Evolutionary conservation across 2,329 filamentous ascomycete genomes (phyloP).

Genomic region (Amphichorda felina): DNA sequence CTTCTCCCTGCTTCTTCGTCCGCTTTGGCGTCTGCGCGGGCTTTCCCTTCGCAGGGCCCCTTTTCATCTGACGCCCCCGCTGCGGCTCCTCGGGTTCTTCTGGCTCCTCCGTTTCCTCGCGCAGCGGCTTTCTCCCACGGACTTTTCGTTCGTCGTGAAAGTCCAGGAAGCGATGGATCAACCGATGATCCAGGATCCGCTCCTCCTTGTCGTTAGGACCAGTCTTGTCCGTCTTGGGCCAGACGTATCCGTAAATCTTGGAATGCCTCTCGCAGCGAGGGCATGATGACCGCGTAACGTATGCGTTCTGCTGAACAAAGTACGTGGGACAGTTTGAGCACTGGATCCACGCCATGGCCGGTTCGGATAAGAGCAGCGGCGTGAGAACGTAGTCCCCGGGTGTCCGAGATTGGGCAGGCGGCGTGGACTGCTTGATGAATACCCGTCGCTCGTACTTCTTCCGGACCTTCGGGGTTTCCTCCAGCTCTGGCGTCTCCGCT

Average conservation of each 20-base stretch:
- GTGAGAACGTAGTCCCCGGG: slow-evolving; percentile 80
- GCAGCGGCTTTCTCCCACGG: slow-evolving; percentile 25
- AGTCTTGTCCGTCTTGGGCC: slow-evolving; percentile 86
- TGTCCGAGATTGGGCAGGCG: slow-evolving; percentile 29
- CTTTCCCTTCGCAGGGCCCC: slow-evolving; percentile 1
- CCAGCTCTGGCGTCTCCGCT: slow-evolving; percentile 1
- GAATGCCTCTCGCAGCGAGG: slow-evolving; percentile 91
- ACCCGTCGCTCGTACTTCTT: slow-evolving; percentile 23
- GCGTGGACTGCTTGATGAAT: slow-evolving; percentile 20
- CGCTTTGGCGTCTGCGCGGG: neutral
- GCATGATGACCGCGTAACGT: slow-evolving; percentile 75
- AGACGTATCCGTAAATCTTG: slow-evolving; percentile 87
- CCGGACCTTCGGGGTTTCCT: slow-evolving; percentile 13
- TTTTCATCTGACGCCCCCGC: slow-evolving; percentile 12
- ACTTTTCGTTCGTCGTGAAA: slow-evolving; percentile 52
- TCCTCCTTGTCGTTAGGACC: slow-evolving; percentile 63
- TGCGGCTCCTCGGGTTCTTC: slow-evolving; percentile 8
- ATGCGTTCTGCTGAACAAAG: slow-evolving; percentile 84
- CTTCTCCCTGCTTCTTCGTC: slow-evolving; percentile 3
- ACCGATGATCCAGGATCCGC: slow-evolving; percentile 72
- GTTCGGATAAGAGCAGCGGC: slow-evolving; percentile 60
- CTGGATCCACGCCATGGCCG: slow-evolving; percentile 72
- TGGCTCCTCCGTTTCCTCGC: slow-evolving; percentile 13
- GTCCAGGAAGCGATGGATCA: slow-evolving; percentile 72
- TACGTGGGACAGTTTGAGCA: slow-evolving; percentile 73